These are phyloP conservation scores for Zymoseptoria pseudotritici DNA, from an alignment of 2,329 filamentous ascomycete species.

Conservation along the genomic window DNA sequence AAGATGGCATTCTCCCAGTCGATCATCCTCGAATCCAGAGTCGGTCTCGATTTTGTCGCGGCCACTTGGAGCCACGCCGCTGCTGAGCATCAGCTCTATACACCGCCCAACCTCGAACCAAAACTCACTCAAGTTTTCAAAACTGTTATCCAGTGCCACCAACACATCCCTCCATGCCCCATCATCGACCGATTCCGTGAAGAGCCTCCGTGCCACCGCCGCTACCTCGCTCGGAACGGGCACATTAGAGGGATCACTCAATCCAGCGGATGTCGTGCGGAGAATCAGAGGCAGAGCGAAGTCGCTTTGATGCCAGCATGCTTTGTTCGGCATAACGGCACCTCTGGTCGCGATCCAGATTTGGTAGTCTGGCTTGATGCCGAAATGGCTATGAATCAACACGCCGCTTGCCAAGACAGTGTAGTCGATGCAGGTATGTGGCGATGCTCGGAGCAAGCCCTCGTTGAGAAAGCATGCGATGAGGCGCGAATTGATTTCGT, in stretches of 20 bases:
- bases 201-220: neutral
- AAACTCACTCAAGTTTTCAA: neutral
- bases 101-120: neutral
- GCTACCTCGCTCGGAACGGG: neutral
- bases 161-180: neutral
- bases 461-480: neutral
- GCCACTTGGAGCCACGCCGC: neutral
- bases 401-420: neutral
- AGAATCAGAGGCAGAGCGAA: neutral
- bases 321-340: neutral
- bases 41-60: neutral
- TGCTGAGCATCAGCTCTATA: neutral
- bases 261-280: neutral
- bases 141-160: neutral
- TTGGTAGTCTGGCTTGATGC: neutral
- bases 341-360: neutral
- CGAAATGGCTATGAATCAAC: neutral
- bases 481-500: neutral
- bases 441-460: neutral
- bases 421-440: neutral
- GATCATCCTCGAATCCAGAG: neutral
- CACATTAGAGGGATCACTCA: neutral
- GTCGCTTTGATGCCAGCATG: neutral
- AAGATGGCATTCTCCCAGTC: conserved; percentile 5
- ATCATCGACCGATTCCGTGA: neutral